Conservation (phyloP, 768 basidiomycete species). For the Daedalea quercina region DNA sequence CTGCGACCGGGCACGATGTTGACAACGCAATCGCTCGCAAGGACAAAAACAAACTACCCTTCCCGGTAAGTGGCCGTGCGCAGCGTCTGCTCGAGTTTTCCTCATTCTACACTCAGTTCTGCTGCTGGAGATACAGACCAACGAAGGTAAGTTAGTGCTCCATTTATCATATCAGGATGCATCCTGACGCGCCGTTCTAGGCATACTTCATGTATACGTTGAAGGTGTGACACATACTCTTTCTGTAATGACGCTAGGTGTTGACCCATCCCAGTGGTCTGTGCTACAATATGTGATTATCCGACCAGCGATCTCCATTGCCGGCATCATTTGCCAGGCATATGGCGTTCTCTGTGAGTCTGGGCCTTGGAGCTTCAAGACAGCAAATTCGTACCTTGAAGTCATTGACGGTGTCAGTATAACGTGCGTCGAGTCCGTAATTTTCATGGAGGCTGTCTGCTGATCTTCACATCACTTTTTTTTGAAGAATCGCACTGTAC, state of each 20-base stretch:
- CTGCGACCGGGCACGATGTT: slow-evolving; percentile 53
- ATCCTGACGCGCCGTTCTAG: slow-evolving; percentile 25
- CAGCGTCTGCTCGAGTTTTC: slow-evolving; percentile 4
- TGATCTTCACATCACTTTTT: background rate
- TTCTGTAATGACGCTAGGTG: background rate
- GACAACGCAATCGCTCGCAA: slow-evolving; percentile 69
- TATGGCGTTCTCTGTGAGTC: slow-evolving; percentile 64
- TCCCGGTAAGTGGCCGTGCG: slow-evolving; percentile 52
- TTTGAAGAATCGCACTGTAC: slow-evolving; percentile 69
- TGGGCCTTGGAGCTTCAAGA: slow-evolving; percentile 50
- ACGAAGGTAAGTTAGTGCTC: slow-evolving; percentile 47
- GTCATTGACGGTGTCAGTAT: slow-evolving; percentile 77
- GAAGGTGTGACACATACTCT: slow-evolving; percentile 61
- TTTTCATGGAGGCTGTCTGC: slow-evolving; percentile 1
- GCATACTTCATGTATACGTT: slow-evolving; percentile 87
- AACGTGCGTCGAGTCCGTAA: slow-evolving; percentile 37
- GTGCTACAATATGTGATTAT: slow-evolving; percentile 87
- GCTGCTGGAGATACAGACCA: slow-evolving; percentile 76
- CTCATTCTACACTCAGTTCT: slow-evolving; percentile 47
- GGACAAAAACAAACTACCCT: slow-evolving; percentile 65
- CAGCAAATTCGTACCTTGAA: slow-evolving; percentile 65
- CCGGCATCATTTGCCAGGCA: slow-evolving; percentile 72
- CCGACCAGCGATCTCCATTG: slow-evolving; percentile 60
- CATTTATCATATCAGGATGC: background rate
- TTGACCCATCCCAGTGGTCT: slow-evolving; percentile 49